Evolutionary conservation across 2,329 filamentous ascomycete genomes (phyloP).

Genomic region (Gnomoniopsis smithogilvyi): DNA sequence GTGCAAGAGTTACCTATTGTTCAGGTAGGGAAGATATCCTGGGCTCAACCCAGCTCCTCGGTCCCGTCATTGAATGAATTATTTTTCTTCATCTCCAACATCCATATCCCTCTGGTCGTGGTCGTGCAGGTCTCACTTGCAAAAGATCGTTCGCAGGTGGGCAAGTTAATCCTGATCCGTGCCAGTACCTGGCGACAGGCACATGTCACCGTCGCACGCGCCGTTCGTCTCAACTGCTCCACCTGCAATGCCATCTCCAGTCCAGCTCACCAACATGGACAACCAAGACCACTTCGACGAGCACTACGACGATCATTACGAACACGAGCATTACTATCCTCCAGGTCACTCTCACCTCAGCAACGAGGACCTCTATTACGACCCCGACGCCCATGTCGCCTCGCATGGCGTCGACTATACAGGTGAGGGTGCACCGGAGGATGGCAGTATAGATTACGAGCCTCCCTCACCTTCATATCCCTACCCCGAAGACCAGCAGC

Average conservation of each 20-base stretch:
- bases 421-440: not conserved
- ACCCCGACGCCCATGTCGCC: conserved; percentile 5
- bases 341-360: conserved; percentile 2
- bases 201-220: not conserved
- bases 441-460: conserved; percentile 8
- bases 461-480: conserved; percentile 7
- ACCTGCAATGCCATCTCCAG: not conserved
- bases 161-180: too few relatives aligned
- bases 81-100: too few relatives aligned
- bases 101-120: too few relatives aligned
- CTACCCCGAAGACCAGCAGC: conserved; percentile 8
- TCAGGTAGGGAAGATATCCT: too few relatives aligned
- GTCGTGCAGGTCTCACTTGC: too few relatives aligned
- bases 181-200: too few relatives aligned
- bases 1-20: too few relatives aligned
- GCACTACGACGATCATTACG: not conserved
- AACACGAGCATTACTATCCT: not conserved
- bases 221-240: not conserved
- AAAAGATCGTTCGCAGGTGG: too few relatives aligned
- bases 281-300: conserved; percentile 1
- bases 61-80: too few relatives aligned
- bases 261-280: not conserved
- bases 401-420: not conserved
- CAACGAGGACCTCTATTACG: conserved; percentile 9
- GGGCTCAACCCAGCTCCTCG: too few relatives aligned